These are phyloP conservation scores for Santalum album DNA, from an alignment of 164 flowering plant species.

Conservation along the genomic window DNA sequence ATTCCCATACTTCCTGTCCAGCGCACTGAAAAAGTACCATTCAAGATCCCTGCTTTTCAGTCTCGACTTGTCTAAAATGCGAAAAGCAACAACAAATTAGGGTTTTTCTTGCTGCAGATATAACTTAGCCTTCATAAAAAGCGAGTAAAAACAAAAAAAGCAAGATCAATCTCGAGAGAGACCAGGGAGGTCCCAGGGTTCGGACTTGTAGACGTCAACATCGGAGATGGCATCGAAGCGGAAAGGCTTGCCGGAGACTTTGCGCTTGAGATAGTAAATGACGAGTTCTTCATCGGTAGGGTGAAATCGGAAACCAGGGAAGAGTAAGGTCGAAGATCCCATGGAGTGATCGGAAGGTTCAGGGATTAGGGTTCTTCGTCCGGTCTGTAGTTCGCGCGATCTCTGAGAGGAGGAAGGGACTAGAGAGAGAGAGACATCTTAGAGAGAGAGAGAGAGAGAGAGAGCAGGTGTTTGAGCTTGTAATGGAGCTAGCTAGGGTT, in stretches of 20 bases:
- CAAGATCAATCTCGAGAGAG: background rate
- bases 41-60: slow-evolving; percentile 35
- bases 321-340: too few relatives aligned
- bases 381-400: too few relatives aligned
- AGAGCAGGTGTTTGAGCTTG: too few relatives aligned
- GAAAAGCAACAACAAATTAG: background rate
- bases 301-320: slow-evolving; percentile 22
- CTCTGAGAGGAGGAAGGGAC: too few relatives aligned
- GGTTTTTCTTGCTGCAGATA: background rate
- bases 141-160: background rate
- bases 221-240: slow-evolving; percentile 17
- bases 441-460: too few relatives aligned
- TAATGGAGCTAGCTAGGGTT: too few relatives aligned
- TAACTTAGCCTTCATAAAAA: background rate
- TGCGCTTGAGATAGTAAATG: slow-evolving; percentile 17
- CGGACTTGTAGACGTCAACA: slow-evolving; percentile 18
- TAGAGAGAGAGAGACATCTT: too few relatives aligned
- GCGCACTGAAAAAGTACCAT: slow-evolving; percentile 40
- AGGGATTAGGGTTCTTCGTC: too few relatives aligned
- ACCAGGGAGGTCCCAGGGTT: slow-evolving; percentile 26
- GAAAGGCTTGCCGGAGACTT: slow-evolving; percentile 12
- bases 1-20: slow-evolving; percentile 38
- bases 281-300: slow-evolving; percentile 23
- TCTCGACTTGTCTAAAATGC: slow-evolving; percentile 19
- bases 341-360: too few relatives aligned